A percentile compares a stretch with the other conserved stretches of the same genome.
These are phyloP conservation scores for Glonium stellatum DNA, from an alignment of 495 filamentous ascomycete genomes.

Conservation along the genomic window DNA sequence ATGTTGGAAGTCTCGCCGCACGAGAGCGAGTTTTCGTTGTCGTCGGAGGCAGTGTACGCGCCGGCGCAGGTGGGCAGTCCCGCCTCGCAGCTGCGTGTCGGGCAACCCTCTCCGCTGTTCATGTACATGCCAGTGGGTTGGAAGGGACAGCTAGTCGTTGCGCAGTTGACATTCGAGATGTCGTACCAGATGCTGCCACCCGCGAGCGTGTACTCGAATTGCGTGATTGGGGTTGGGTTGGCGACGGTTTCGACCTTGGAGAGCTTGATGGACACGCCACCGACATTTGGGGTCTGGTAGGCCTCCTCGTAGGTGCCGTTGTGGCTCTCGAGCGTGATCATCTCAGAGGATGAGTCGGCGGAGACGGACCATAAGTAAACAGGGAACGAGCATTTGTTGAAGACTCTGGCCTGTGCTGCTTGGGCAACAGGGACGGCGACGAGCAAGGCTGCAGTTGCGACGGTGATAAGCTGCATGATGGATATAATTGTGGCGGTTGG, in stretches of 20 bases:
- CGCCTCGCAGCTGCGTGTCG: slow-evolving; percentile 13
- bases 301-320: slow-evolving; percentile 22
- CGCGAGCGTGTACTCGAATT: slow-evolving; percentile 26
- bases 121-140: slow-evolving; percentile 20
- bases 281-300: slow-evolving; percentile 1
- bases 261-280: slow-evolving; percentile 27
- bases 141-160: slow-evolving; percentile 17
- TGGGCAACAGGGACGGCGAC: slow-evolving; percentile 10
- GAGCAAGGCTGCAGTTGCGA: slow-evolving; percentile 18
- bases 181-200: slow-evolving; percentile 22
- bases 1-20: slow-evolving; percentile 17
- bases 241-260: slow-evolving; percentile 11
- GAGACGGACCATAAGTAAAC: slow-evolving; percentile 26
- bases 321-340: neutral
- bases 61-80: slow-evolving; percentile 4
- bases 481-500: neutral
- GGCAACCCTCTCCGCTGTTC: slow-evolving; percentile 26
- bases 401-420: slow-evolving; percentile 9
- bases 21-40: slow-evolving; percentile 20
- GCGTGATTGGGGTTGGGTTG: slow-evolving; percentile 12
- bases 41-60: slow-evolving; percentile 16
- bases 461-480: slow-evolving; percentile 23
- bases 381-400: slow-evolving; percentile 25
- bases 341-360: neutral
- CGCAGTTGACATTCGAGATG: slow-evolving; percentile 29